phyloP scores from a whole-genome alignment of 495 filamentous ascomycete genomes.

The Recurvomyces mirabilis region DNA sequence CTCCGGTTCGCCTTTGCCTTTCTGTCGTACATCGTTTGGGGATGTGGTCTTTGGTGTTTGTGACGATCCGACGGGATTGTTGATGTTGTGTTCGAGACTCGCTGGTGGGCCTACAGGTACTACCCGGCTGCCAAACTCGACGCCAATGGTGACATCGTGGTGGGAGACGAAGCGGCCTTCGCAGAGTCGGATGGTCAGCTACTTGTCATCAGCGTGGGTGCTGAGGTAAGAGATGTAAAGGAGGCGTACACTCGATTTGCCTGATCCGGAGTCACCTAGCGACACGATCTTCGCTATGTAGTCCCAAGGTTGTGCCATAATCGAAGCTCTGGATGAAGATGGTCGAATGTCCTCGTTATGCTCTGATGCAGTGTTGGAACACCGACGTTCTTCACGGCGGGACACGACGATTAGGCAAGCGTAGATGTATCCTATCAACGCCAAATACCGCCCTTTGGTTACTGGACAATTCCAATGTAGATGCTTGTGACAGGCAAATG shows the following conservation, averaged over 20 bases:
- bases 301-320: conserved; percentile 13
- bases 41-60: conserved; percentile 18
- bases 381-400: neutral
- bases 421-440: too few species aligned
- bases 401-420: neutral
- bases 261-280: conserved; percentile 88
- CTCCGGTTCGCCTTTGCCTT: conserved; percentile 31
- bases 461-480: neutral
- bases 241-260: conserved; percentile 61
- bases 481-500: neutral
- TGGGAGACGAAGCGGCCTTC: conserved; percentile 87
- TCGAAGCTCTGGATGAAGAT: too few species aligned
- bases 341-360: neutral
- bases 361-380: neutral
- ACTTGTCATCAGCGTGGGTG: conserved; percentile 18
- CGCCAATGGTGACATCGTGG: conserved; percentile 96
- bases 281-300: conserved; percentile 55
- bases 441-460: too few species aligned
- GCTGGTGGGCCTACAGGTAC: conserved; percentile 81
- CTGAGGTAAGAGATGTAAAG: neutral
- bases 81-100: conserved; percentile 37
- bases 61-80: conserved; percentile 27
- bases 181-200: conserved; percentile 89
- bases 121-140: conserved; percentile 91
- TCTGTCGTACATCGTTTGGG: conserved; percentile 29